A percentile compares a stretch with the other conserved stretches of the same genome.
Evolutionary conservation across 805 yeast species (phyloP).

Genomic region (Candida oleophila): DNA sequence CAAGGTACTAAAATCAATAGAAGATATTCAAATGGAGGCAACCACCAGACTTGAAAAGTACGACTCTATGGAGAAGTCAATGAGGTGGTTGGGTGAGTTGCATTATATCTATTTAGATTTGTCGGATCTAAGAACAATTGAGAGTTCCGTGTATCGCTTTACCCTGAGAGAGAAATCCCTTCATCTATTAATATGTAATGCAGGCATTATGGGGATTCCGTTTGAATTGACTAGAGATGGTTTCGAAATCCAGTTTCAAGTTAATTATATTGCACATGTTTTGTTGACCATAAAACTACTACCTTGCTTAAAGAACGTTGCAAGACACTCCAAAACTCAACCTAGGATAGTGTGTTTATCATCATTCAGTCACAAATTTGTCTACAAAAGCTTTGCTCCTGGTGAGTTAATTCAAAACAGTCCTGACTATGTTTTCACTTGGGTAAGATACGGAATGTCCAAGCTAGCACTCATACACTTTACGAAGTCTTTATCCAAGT

Average conservation of each 20-base stretch:
- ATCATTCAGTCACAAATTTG: conserved; percentile 32
- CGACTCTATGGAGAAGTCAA: conserved; percentile 10
- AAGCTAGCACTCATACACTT: conserved; percentile 34
- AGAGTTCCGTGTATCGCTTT: conserved; percentile 25
- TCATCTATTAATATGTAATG: conserved; percentile 38
- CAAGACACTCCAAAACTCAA: conserved; percentile 10
- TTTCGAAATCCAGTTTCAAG: conserved; percentile 42
- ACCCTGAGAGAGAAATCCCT: conserved; percentile 22
- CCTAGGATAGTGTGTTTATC: conserved; percentile 34
- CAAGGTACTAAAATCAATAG: conserved; percentile 32
- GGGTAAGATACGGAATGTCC: conserved; percentile 37
- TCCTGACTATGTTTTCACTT: conserved; percentile 26
- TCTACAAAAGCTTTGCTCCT: conserved; percentile 24
- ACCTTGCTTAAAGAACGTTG: conserved; percentile 23
- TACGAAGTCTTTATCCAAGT: conserved; percentile 23
- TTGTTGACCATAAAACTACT: conserved; percentile 30
- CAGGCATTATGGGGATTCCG: conserved; percentile 43
- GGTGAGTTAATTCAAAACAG: conserved; percentile 17
- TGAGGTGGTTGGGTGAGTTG: conserved; percentile 48
- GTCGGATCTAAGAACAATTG: conserved; percentile 31
- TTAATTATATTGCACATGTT: conserved; percentile 34
- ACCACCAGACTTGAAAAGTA: conserved; percentile 14
- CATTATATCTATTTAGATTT: conserved; percentile 56
- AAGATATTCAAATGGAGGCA: conserved; percentile 33
- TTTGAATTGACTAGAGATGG: conserved; percentile 34